phyloP scores from a whole-genome alignment of 2,329 filamentous ascomycete species.

The Domatiomyces catenatus region DNA sequence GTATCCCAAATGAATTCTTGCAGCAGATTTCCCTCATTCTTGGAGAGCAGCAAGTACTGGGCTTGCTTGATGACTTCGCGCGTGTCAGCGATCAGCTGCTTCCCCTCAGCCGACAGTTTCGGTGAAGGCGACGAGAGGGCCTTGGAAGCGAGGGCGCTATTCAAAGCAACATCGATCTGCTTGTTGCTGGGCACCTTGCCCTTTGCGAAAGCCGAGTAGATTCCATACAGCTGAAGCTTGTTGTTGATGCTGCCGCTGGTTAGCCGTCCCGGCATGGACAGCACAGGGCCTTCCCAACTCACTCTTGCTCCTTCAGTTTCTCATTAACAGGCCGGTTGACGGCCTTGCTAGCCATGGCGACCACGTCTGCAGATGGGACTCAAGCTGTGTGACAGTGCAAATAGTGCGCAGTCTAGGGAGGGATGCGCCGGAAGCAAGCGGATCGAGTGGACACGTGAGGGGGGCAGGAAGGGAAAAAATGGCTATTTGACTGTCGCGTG shows the following conservation, averaged over 20 bases:
- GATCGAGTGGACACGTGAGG: too few species aligned
- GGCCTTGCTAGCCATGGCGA: conserved; percentile 8
- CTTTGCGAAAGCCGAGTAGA: conserved; percentile 54
- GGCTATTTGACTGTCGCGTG: conserved; percentile 1
- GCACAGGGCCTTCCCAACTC: conserved; percentile 2
- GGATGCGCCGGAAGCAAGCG: too few species aligned
- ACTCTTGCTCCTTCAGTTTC: conserved; percentile 58
- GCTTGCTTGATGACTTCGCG: conserved; percentile 68
- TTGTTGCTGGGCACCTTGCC: conserved; percentile 92
- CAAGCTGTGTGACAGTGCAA: neutral
- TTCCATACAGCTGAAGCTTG: conserved; percentile 83
- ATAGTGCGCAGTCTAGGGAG: neutral
- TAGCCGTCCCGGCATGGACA: conserved; percentile 1
- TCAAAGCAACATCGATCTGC: conserved; percentile 88
- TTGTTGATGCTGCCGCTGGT: conserved; percentile 53
- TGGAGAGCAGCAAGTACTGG: conserved; percentile 71
- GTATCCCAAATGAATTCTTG: conserved; percentile 98
- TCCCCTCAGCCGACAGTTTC: conserved; percentile 70
- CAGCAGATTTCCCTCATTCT: conserved; percentile 86
- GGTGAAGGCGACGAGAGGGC: conserved; percentile 54
- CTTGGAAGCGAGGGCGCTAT: conserved; percentile 64
- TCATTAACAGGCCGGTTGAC: conserved; percentile 62
- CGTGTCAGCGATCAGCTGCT: conserved; percentile 60
- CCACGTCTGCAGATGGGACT: conserved; percentile 1
- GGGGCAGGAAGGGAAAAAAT: neutral